Evolutionary conservation across 2,329 filamentous ascomycete genomes (phyloP).

Genomic region (Diaporthe amygdali): DNA sequence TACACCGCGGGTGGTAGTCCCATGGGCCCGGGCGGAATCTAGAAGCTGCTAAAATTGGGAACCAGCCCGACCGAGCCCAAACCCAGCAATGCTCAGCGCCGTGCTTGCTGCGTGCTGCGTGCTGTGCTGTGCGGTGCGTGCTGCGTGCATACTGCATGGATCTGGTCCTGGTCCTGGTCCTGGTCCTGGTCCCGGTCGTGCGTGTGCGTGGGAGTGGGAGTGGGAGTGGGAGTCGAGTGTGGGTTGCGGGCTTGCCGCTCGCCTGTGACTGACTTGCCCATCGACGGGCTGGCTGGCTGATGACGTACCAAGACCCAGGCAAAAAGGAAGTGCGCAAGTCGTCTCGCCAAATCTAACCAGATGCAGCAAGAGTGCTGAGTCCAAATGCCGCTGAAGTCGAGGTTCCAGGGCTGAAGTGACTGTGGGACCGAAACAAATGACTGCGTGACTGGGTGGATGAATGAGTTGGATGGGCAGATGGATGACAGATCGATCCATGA

Average conservation of each 20-base stretch:
- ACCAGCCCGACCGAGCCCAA: background rate
- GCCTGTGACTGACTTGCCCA: background rate
- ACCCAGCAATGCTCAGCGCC: background rate
- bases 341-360: constrained; percentile 16
- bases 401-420: background rate
- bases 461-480: background rate
- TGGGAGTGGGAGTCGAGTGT: background rate
- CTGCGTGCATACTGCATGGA: background rate
- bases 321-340: background rate
- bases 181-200: too few relatives aligned
- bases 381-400: background rate
- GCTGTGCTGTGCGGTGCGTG: background rate
- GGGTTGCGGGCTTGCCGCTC: background rate
- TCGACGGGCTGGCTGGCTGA: background rate
- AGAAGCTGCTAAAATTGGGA: constrained; percentile 7
- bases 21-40: background rate
- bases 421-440: background rate
- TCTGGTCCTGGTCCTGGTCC: too few relatives aligned
- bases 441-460: background rate
- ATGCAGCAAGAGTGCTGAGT: background rate
- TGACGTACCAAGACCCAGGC: background rate
- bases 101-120: background rate
- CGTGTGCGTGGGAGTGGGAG: too few relatives aligned
- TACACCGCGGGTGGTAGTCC: background rate
- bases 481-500: background rate